Percentiles rank a stretch among this genome's conserved stretches.
These are phyloP conservation scores for Flaveria brownii DNA, from an alignment of 129 eudicot genomes.

Conservation along the genomic window DNA sequence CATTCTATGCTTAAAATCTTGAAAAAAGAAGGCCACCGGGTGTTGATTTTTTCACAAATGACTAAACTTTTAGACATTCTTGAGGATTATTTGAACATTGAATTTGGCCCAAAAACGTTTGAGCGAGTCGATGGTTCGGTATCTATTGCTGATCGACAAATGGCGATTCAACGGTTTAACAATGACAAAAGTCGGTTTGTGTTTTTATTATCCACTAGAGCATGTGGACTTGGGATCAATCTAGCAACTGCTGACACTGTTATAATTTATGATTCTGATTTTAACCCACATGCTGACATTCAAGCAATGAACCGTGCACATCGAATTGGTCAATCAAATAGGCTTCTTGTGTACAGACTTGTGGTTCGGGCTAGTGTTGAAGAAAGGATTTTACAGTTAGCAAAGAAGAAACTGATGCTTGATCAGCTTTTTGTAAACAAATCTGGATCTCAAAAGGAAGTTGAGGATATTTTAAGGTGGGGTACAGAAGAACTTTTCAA, in stretches of 20 bases:
- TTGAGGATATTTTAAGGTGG: slow-evolving; percentile 91
- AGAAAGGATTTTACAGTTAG: slow-evolving; percentile 93
- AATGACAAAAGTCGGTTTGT: slow-evolving; percentile 89
- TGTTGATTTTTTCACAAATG: slow-evolving; percentile 93
- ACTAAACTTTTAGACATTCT: slow-evolving; percentile 93
- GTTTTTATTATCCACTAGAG: slow-evolving; percentile 79
- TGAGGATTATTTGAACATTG: slow-evolving; percentile 83
- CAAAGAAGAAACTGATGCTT: slow-evolving; percentile 93
- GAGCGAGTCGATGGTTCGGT: slow-evolving; percentile 99
- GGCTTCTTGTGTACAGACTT: slow-evolving; percentile 90
- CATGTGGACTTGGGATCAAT: slow-evolving; percentile 98
- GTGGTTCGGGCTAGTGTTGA: slow-evolving; percentile 99
- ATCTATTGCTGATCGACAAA: slow-evolving; percentile 83
- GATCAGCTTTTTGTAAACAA: slow-evolving; percentile 96
- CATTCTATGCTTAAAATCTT: slow-evolving; percentile 87
- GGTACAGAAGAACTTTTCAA: slow-evolving; percentile 89
- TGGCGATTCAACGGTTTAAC: slow-evolving; percentile 85
- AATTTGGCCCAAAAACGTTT: slow-evolving; percentile 79
- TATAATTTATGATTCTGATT: slow-evolving; percentile 94
- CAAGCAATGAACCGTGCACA: slow-evolving; percentile 99
- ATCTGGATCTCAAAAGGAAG: slow-evolving; percentile 89
- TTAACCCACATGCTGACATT: slow-evolving; percentile 96
- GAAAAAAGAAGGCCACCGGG: slow-evolving; percentile 81
- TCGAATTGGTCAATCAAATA: slow-evolving; percentile 91
- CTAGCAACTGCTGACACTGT: slow-evolving; percentile 99